These are phyloP conservation scores for Paecilomyces variotii DNA, from an alignment of 2,329 filamentous ascomycete species.

Conservation along the genomic window DNA sequence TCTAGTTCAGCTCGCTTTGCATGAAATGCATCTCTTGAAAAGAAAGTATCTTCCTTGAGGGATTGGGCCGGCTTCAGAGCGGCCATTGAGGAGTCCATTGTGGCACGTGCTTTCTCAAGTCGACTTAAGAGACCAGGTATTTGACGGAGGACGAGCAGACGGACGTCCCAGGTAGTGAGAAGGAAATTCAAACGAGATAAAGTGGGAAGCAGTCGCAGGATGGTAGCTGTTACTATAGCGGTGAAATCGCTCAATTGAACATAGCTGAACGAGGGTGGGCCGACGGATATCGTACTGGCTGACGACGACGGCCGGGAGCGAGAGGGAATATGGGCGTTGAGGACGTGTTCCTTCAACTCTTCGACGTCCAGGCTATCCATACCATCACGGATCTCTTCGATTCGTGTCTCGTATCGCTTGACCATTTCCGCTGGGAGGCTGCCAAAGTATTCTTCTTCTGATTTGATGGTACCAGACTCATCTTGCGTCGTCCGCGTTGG, in stretches of 20 bases:
- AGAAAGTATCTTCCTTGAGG: slow-evolving; percentile 19
- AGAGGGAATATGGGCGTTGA: slow-evolving; percentile 68
- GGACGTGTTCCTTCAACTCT: slow-evolving; percentile 79
- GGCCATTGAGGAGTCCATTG: slow-evolving; percentile 26
- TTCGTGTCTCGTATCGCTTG: slow-evolving; percentile 59
- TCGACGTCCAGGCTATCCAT: slow-evolving; percentile 44
- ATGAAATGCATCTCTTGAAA: slow-evolving; percentile 32
- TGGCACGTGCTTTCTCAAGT: slow-evolving; percentile 41
- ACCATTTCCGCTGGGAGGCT: slow-evolving; percentile 61
- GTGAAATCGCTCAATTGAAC: slow-evolving; percentile 80
- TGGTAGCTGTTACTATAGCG: slow-evolving; percentile 81
- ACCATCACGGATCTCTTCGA: slow-evolving; percentile 60
- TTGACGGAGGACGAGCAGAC: slow-evolving; percentile 65
- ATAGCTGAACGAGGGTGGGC: slow-evolving; percentile 42
- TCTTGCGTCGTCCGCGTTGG: slow-evolving; percentile 10
- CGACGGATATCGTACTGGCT: slow-evolving; percentile 35
- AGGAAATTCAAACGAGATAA: slow-evolving; percentile 65
- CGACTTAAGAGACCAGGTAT: slow-evolving; percentile 61
- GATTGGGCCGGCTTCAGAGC: slow-evolving; percentile 17
- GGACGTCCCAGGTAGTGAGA: slow-evolving; percentile 70
- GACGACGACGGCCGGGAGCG: slow-evolving; percentile 47
- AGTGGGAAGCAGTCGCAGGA: slow-evolving; percentile 79
- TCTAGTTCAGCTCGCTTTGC: slow-evolving; percentile 51
- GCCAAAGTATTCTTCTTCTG: slow-evolving; percentile 52
- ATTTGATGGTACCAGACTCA: slow-evolving; percentile 16